Base-by-base conservation (phyloP, 1,284 basidiomycete species). In the Austroboletus niveus region DNA sequence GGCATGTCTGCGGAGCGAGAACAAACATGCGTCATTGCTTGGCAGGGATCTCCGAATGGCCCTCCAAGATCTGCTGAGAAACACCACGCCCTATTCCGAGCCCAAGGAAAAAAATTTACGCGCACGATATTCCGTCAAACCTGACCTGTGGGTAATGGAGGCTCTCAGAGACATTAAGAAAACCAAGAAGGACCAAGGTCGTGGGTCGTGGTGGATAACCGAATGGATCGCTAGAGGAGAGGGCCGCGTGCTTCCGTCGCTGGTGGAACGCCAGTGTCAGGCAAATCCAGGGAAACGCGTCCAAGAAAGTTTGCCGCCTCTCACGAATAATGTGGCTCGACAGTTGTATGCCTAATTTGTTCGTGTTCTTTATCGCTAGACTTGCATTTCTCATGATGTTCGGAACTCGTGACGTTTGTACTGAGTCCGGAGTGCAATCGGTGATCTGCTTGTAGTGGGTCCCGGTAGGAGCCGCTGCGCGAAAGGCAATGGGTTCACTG, bases 1-100 rank as follows among this genome's bases (percentile, higher is more conserved):
- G 3, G 81, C 83, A 11, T 83, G 79, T 60, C 71, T 79, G 51
- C 75, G 69, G 45, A 65, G 74, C 52, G 50, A 57, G 17, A 60
- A 62, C 8, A 54, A 64, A 41, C 68, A 74, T 24, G 73, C 77
- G 1, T 59, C 72, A 27, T 55, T 69, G 14, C 67, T 81, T 32
- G 78, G 76, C 0, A 64, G 72, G n/a, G 71, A 68, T 14, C 69
- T 84, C 29, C 59, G 79, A 14, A 69, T 73, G 0, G 66, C 72
- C 10, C 69, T 84, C 15, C 57, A 72, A 51, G 49, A 59, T 7
- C 64, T 75, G 43, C 59, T 79, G 4, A 51, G 50, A n/a, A 55
- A 63, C 9, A 66, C 65, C 0, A 34, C 59, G 48, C 63, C 69
- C 4, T 57, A 61, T 55, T 44, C 57, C 8, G 51, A 67, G 42